Evolutionary conservation across 345 rosid genomes (phyloP).

Genomic region (Euphorbia lathyris): DNA sequence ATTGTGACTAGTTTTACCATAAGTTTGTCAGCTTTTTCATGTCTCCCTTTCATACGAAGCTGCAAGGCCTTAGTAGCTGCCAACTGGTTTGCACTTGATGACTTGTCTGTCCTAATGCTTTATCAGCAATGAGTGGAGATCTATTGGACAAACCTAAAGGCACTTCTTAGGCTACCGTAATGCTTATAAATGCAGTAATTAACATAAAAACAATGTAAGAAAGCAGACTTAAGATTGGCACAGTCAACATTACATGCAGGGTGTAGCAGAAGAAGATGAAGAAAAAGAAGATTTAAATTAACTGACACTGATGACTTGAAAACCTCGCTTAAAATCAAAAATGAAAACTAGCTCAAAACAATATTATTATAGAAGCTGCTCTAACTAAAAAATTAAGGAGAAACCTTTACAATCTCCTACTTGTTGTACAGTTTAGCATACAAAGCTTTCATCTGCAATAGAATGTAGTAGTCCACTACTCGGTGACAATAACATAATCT

Average conservation of each 20-base stretch:
- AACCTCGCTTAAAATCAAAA: background rate
- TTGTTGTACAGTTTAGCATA: slow-evolving; percentile 70
- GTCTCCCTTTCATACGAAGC: too few relatives aligned
- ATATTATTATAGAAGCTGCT: background rate
- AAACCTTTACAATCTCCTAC: slow-evolving; percentile 60
- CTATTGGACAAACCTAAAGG: slow-evolving; percentile 43
- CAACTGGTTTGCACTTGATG: too few relatives aligned
- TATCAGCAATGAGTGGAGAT: slow-evolving; percentile 33
- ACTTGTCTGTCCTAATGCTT: slow-evolving; percentile 51
- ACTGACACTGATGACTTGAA: too few relatives aligned
- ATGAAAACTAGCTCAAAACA: background rate
- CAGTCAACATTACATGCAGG: slow-evolving; percentile 71
- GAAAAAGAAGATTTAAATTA: too few relatives aligned
- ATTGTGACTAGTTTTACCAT: too few relatives aligned
- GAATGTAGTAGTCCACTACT: background rate
- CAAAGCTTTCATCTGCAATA: slow-evolving; percentile 62
- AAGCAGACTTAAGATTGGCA: slow-evolving; percentile 94
- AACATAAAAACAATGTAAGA: slow-evolving; percentile 65
- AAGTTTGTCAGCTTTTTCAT: too few relatives aligned
- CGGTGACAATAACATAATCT: background rate
- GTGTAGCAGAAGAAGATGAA: background rate
- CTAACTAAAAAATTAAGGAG: background rate
- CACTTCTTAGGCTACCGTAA: slow-evolving; percentile 64
- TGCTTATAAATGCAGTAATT: slow-evolving; percentile 58
- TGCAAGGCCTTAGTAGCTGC: too few relatives aligned